Base-by-base conservation (phyloP, 768 basidiomycete species). In the Russula sp. region DNA sequence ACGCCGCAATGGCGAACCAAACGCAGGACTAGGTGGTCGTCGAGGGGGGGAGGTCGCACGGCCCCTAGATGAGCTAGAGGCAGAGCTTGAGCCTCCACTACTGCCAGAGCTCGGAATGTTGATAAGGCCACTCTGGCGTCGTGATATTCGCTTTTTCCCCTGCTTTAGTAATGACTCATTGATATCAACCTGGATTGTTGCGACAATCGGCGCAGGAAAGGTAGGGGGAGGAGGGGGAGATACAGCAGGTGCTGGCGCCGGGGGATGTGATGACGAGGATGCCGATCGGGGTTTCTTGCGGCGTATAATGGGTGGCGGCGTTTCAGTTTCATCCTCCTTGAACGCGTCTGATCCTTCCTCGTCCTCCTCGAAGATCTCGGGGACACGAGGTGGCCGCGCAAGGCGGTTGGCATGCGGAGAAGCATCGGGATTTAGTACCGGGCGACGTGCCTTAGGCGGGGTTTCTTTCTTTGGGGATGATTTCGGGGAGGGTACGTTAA, bases 361-460 rank as follows among this genome's bases (percentile, higher is more conserved):
- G 1, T 87, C 85, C 48, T 88, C 87, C 68, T 88, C 87, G 35
- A 74, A 68, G 56, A 88, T 88, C 16, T 81, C 84, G 0, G 87
- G 86, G 41, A 88, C 70, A 56, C 80, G 85, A 9, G 86, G 88
- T 43, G 82, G 75, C 53, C 83, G 81, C n/a, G 85, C 80, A 58
- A 88, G 77, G 43, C 85, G 82, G 65, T 77, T 78, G 29, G 75
- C 72, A 58, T 79, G 78, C 1, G 81, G 82, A 16, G 81, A 80
- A 58, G 75, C 60, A 56, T 75, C 75, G 11, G 74, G 74, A 67
- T 77, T 75, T 42, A 73, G 68, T 22, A 73, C 68, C 32, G 80
- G 81, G 59, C 80, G 81, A 62, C 78, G 80, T 47, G 73, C 80
- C 39, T 50, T 61, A 1, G 63, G 56, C 13, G 43, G 5, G 58